Conservation (phyloP, 202 grass and related monocot species). For the Digitaria exilis region DNA sequence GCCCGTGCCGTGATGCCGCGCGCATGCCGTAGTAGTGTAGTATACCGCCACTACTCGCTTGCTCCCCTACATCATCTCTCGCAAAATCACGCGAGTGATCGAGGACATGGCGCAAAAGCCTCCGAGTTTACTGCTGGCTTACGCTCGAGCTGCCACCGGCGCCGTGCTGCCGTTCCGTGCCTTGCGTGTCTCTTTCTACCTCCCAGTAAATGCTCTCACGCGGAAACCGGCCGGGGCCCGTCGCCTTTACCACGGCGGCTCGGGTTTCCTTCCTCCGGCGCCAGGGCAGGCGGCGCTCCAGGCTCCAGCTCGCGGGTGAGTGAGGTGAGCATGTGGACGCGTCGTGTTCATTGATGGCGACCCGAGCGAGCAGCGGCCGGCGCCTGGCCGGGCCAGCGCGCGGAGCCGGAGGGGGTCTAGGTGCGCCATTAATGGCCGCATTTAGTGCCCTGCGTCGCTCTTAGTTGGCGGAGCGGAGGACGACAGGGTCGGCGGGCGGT, state of each 20-base stretch:
- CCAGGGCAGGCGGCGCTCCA: neutral
- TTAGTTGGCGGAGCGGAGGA: neutral
- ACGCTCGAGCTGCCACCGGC: neutral
- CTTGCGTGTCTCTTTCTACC: neutral
- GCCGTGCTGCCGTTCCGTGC: too few species aligned
- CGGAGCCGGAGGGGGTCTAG: neutral
- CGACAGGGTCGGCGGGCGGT: slow-evolving; percentile 3
- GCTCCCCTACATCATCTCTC: neutral
- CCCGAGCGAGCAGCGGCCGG: neutral
- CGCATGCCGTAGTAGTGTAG: neutral
- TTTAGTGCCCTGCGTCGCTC: slow-evolving; percentile 30
- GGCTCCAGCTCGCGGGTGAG: neutral
- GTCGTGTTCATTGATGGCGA: slow-evolving; percentile 36
- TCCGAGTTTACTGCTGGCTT: neutral
- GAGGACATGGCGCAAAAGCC: neutral
- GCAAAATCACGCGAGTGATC: neutral
- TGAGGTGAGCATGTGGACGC: slow-evolving; percentile 18
- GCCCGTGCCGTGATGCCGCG: neutral
- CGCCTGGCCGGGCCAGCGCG: neutral
- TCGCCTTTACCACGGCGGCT: neutral
- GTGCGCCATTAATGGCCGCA: slow-evolving; percentile 46
- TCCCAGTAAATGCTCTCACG: slow-evolving; percentile 4
- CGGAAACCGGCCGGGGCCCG: neutral
- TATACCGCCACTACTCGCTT: neutral
- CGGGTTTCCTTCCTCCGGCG: neutral